A percentile compares a stretch with the other conserved stretches of the same genome.
These are phyloP conservation scores for Notholithocarpus densiflorus DNA, from an alignment of 306 rosid genomes.

Conservation along the genomic window DNA sequence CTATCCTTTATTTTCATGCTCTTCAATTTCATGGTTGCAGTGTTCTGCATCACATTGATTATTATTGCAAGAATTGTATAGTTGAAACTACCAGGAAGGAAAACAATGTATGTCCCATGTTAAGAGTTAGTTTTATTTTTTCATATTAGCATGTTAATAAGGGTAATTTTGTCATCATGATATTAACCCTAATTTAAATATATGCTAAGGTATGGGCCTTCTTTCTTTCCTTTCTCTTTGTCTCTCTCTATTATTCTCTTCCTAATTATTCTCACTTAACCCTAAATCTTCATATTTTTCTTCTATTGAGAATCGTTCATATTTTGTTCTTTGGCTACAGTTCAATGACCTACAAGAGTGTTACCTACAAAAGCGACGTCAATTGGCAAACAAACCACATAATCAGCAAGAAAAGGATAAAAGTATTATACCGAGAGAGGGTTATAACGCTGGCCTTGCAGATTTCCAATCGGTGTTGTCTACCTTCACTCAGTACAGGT, in stretches of 20 bases:
- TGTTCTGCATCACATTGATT: background rate
- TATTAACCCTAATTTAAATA: too few species aligned
- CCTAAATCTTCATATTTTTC: background rate
- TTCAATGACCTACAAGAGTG: constrained; percentile 94
- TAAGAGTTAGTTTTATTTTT: too few species aligned
- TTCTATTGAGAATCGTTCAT: constrained; percentile 10
- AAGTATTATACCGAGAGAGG: constrained; percentile 61
- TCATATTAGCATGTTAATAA: too few species aligned
- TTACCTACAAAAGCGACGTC: constrained; percentile 87
- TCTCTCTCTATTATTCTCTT: too few species aligned
- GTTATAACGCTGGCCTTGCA: constrained; percentile 78
- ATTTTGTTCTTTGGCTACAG: constrained; percentile 45
- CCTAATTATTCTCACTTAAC: too few species aligned
- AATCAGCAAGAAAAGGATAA: constrained; percentile 57
- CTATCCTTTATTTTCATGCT: too few species aligned
- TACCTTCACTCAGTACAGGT: constrained; percentile 91
- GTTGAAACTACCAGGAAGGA: background rate
- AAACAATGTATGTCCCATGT: background rate
- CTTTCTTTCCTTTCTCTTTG: too few species aligned
- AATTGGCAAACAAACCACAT: constrained; percentile 55
- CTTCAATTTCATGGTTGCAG: too few species aligned
- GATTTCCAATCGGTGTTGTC: constrained; percentile 88
- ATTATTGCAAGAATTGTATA: background rate
- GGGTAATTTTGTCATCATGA: too few species aligned
- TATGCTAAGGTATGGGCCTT: too few species aligned